These are phyloP conservation scores for Setomelanomma holmii DNA, from an alignment of 2,329 filamentous ascomycete species.

Conservation along the genomic window DNA sequence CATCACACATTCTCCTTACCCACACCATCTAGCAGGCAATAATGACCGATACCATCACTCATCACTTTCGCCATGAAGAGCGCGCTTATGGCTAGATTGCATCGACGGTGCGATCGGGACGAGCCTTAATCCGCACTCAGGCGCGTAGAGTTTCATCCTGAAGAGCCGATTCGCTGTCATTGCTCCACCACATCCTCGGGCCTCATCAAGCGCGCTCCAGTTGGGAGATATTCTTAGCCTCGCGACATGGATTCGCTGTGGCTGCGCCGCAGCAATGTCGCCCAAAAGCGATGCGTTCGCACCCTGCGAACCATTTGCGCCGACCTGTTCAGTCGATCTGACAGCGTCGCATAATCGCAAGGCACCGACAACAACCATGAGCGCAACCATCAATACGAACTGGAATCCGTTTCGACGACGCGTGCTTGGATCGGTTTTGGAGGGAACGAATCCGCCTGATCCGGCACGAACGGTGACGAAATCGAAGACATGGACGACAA, in stretches of 20 bases:
- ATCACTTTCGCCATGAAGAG: neutral
- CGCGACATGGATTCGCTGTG: constrained; percentile 23
- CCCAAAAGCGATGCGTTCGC: constrained; percentile 35
- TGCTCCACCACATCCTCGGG: constrained; percentile 1
- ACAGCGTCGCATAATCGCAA: constrained; percentile 9
- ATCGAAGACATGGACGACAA: constrained; percentile 32
- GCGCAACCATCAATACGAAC: constrained; percentile 11
- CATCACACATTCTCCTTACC: neutral
- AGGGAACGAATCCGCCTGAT: constrained; percentile 2
- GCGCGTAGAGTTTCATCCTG: constrained; percentile 35
- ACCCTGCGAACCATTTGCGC: constrained; percentile 30
- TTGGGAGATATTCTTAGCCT: constrained; percentile 11
- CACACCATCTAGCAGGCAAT: neutral
- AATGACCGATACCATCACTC: neutral
- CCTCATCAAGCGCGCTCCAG: constrained; percentile 32
- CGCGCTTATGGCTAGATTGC: constrained; percentile 1
- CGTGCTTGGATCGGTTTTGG: constrained; percentile 3
- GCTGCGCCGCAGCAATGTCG: constrained; percentile 30
- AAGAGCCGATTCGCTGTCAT: constrained; percentile 32
- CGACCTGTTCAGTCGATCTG: constrained; percentile 7
- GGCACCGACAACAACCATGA: constrained; percentile 19
- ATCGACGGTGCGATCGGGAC: neutral
- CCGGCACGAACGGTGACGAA: constrained; percentile 7
- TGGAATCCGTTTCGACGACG: constrained; percentile 22
- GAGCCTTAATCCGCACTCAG: constrained; percentile 9